Evolutionary conservation across 2,329 filamentous ascomycete genomes (phyloP).

Genomic region (Neofusicoccum ribis): DNA sequence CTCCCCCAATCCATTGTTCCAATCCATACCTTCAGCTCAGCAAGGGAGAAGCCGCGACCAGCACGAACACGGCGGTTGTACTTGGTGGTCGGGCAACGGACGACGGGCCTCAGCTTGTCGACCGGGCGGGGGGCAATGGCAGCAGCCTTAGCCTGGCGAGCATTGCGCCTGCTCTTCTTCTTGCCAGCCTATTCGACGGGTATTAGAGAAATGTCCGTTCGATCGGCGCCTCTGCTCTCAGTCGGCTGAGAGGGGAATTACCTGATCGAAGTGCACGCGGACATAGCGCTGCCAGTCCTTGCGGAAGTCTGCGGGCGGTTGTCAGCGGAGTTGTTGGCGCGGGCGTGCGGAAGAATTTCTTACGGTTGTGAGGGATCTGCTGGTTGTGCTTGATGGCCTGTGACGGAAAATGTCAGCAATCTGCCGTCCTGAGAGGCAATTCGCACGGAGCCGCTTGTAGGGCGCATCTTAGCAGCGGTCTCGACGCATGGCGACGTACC

Average conservation of each 20-base stretch:
- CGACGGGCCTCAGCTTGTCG: constrained; percentile 93
- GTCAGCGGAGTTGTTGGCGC: constrained; percentile 24
- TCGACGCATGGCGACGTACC: not conserved
- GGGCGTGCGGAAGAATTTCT: constrained; percentile 8
- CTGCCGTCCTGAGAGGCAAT: not conserved
- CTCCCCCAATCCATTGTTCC: not conserved
- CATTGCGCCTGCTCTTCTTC: constrained; percentile 89
- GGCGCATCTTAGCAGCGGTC: not conserved
- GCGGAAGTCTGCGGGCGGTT: constrained; percentile 75
- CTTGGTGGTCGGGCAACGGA: constrained; percentile 97
- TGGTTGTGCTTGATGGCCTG: constrained; percentile 99
- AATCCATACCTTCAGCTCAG: constrained; percentile 88
- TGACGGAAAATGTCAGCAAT: not conserved
- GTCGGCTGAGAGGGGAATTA: constrained; percentile 60
- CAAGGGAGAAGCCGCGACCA: constrained; percentile 95
- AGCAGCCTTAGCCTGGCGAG: constrained; percentile 92
- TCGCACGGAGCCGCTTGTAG: not conserved
- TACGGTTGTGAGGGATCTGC: constrained; percentile 89
- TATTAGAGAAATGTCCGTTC: constrained; percentile 31
- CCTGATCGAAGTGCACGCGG: constrained; percentile 99
- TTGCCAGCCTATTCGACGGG: constrained; percentile 72
- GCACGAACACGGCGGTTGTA: constrained; percentile 98
- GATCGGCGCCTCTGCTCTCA: constrained; percentile 55
- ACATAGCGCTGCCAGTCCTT: constrained; percentile 99
- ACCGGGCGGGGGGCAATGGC: constrained; percentile 93